Evolutionary conservation across 495 filamentous ascomycete species (phyloP).

Genomic region (Aspergillus nidulans): DNA sequence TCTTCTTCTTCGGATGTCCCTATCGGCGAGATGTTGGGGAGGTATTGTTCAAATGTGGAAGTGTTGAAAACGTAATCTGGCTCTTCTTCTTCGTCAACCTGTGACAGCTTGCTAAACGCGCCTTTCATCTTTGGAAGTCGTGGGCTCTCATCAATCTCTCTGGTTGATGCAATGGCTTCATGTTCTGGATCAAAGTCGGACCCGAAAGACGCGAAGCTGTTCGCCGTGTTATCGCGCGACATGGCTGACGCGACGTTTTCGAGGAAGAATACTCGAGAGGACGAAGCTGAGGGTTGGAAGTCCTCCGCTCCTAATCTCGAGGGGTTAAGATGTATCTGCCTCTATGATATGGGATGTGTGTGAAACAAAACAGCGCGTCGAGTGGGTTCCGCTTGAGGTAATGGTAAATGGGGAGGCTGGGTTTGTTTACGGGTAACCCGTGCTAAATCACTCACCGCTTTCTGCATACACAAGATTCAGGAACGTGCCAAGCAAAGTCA

Average conservation of each 20-base stretch:
- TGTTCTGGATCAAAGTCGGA: conserved; percentile 51
- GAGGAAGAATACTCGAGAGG: background rate
- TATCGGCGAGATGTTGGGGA: conserved; percentile 55
- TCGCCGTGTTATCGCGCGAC: conserved; percentile 30
- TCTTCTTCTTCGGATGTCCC: conserved; percentile 40
- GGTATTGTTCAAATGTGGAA: conserved; percentile 56
- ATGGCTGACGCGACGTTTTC: conserved; percentile 23
- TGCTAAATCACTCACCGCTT: conserved; percentile 1
- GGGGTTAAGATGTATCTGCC: background rate
- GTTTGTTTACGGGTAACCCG: conserved; percentile 13
- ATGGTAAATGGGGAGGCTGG: conserved; percentile 14
- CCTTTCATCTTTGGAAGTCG: conserved; percentile 35
- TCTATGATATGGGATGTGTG: background rate
- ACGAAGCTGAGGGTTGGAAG: background rate
- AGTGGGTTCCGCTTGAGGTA: background rate
- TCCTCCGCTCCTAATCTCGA: background rate
- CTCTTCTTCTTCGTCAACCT: conserved; percentile 28
- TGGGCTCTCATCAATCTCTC: conserved; percentile 39
- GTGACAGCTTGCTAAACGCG: conserved; percentile 23
- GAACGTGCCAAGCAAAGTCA: conserved; percentile 1
- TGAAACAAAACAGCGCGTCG: conserved; percentile 1
- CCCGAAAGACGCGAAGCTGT: conserved; percentile 30
- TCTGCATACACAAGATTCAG: background rate
- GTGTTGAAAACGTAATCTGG: conserved; percentile 55
- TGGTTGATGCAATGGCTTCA: conserved; percentile 48